Conservation (phyloP, 352 stramenopile species). For the Phytophthora chlamydospora region DNA sequence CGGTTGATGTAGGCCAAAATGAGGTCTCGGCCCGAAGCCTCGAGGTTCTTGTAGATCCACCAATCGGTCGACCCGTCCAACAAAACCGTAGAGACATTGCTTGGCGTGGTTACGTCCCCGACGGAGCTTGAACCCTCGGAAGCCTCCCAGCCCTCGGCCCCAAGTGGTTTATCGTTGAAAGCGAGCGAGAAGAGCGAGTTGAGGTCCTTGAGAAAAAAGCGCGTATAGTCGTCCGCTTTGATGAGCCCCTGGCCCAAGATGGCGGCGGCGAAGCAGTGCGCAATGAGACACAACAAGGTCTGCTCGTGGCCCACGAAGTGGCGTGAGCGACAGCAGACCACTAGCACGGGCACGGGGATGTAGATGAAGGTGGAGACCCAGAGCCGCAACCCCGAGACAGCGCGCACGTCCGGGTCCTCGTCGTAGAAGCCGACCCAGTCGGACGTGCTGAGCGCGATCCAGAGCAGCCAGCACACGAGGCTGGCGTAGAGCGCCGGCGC, state of each 20-base stretch:
- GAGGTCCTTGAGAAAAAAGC: conserved; percentile 57
- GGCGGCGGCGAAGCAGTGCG: conserved; percentile 68
- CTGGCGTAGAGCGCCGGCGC: conserved; percentile 68
- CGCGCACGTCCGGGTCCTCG: conserved; percentile 38
- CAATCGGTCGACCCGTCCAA: conserved; percentile 44
- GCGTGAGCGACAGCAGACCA: conserved; percentile 55
- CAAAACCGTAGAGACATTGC: conserved; percentile 25
- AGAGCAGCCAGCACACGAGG: conserved; percentile 61
- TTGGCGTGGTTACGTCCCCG: neutral
- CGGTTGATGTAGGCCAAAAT: conserved; percentile 58
- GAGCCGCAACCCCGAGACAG: conserved; percentile 40
- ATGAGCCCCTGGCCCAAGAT: conserved; percentile 57
- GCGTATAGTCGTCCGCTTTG: conserved; percentile 48
- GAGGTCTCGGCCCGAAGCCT: conserved; percentile 49
- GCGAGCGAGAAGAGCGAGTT: conserved; percentile 52
- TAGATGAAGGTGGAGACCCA: conserved; percentile 59
- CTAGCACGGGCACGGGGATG: conserved; percentile 62
- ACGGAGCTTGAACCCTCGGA: neutral
- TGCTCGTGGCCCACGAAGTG: conserved; percentile 69
- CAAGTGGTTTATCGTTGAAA: conserved; percentile 19
- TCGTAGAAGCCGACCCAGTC: conserved; percentile 54
- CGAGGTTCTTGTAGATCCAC: conserved; percentile 71
- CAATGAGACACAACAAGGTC: conserved; percentile 61
- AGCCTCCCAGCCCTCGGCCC: neutral
- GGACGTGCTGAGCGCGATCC: conserved; percentile 49